Percentiles rank a stretch among this genome's conserved stretches.
Conservation (phyloP, 257 asterid species). For the Solanum tarijense region DNA sequence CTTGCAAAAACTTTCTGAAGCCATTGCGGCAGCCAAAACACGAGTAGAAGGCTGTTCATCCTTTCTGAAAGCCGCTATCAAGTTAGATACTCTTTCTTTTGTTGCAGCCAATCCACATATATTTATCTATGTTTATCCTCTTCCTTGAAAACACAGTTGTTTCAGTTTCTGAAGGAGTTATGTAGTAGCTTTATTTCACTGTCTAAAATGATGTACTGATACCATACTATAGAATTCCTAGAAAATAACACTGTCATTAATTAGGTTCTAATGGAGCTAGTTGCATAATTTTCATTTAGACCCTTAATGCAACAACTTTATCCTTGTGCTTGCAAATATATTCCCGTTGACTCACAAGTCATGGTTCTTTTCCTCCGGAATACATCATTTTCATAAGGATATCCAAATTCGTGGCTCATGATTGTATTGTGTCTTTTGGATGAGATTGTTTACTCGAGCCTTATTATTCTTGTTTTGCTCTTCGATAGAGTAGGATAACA, state of each 20-base stretch:
- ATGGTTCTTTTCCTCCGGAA: not conserved
- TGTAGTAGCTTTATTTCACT: not conserved
- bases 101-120: not conserved
- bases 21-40: conserved; percentile 84
- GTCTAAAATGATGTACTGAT: not conserved
- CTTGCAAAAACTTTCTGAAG: conserved; percentile 78
- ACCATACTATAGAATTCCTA: not conserved
- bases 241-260: not conserved
- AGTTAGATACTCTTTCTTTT: conserved; percentile 31
- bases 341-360: not conserved
- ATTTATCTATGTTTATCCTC: not conserved
- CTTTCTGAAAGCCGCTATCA: conserved; percentile 74
- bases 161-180: not conserved
- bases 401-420: not conserved
- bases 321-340: not conserved
- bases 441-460: not conserved
- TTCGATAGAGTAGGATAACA: not conserved
- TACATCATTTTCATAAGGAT: not conserved
- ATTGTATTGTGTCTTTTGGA: not conserved
- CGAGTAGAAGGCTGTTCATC: conserved; percentile 89
- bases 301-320: not conserved
- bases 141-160: not conserved
- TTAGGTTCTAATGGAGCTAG: not conserved
- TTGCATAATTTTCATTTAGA: not conserved
- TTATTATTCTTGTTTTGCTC: not conserved